These are phyloP conservation scores for Antarctomyces pellizariae DNA, from an alignment of 495 filamentous ascomycete species.

Conservation along the genomic window DNA sequence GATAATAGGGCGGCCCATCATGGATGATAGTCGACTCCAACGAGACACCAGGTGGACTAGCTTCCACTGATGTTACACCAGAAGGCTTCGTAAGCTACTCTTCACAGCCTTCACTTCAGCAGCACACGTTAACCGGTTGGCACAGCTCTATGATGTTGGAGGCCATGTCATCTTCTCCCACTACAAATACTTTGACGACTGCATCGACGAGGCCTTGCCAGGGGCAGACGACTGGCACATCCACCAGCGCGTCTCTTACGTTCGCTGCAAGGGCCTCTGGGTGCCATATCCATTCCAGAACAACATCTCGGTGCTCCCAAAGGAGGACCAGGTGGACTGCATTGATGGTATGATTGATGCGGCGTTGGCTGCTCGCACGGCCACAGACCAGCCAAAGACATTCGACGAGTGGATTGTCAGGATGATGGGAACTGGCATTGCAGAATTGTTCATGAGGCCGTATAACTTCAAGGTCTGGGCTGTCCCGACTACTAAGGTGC, in stretches of 20 bases:
- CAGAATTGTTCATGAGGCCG: conserved; percentile 93
- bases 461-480: conserved; percentile 99
- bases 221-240: conserved; percentile 88
- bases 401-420: conserved; percentile 98
- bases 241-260: conserved; percentile 96
- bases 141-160: conserved; percentile 91
- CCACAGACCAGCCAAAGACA: conserved; percentile 75
- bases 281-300: conserved; percentile 99
- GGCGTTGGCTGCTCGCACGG: conserved; percentile 58
- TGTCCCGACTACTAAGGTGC: conserved; percentile 89
- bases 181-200: conserved; percentile 99
- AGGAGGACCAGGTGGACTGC: conserved; percentile 88
- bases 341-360: conserved; percentile 97
- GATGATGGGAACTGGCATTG: conserved; percentile 74
- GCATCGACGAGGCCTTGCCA: conserved; percentile 86
- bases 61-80: conserved; percentile 84
- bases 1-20: conserved; percentile 53
- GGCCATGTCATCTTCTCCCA: conserved; percentile 99
- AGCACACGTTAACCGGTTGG: conserved; percentile 1
- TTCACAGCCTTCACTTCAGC: conserved; percentile 2
- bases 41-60: conserved; percentile 85
- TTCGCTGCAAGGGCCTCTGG: conserved; percentile 88
- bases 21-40: conserved; percentile 93
- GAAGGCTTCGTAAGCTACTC: conserved; percentile 88
- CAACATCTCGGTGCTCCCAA: conserved; percentile 96